phyloP scores from a whole-genome alignment of 2,329 filamentous ascomycete species.

The Cladophialophora chaetospira region DNA sequence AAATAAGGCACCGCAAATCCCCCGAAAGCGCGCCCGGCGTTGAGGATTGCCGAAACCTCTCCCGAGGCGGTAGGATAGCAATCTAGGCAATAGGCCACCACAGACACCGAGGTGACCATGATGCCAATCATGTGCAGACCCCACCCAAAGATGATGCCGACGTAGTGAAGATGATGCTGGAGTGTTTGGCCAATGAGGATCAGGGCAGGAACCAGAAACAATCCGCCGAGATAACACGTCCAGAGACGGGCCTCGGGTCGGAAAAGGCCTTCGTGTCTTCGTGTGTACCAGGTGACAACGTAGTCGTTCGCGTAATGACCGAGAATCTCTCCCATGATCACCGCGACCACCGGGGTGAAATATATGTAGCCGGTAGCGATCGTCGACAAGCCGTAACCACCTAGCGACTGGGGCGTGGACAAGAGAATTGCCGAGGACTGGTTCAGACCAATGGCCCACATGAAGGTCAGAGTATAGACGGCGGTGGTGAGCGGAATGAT shows the following conservation, averaged over 20 bases:
- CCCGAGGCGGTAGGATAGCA: constrained; percentile 56
- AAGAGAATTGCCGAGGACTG: constrained; percentile 57
- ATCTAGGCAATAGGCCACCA: constrained; percentile 56
- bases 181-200: constrained; percentile 56
- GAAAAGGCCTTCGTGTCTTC: constrained; percentile 52
- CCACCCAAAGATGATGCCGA: constrained; percentile 52
- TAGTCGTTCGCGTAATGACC: constrained; percentile 60
- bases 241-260: constrained; percentile 58
- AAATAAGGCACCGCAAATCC: constrained; percentile 53
- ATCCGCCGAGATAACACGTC: constrained; percentile 49
- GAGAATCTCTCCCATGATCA: constrained; percentile 54
- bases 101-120: constrained; percentile 42
- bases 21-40: constrained; percentile 50
- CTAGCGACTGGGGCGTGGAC: constrained; percentile 37
- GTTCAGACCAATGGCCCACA: constrained; percentile 54
- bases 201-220: constrained; percentile 53
- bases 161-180: constrained; percentile 53
- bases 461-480: constrained; percentile 44
- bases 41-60: constrained; percentile 56
- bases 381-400: constrained; percentile 50
- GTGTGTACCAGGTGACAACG: constrained; percentile 45
- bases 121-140: constrained; percentile 49
- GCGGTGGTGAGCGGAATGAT: constrained; percentile 35
- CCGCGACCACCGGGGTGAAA: constrained; percentile 58
- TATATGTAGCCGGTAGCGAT: constrained; percentile 57